Percentiles rank a stretch among this genome's conserved stretches.
These are phyloP conservation scores for Endotrypanum monterogeii DNA, from an alignment of 208 protist genomes.

Conservation along the genomic window DNA sequence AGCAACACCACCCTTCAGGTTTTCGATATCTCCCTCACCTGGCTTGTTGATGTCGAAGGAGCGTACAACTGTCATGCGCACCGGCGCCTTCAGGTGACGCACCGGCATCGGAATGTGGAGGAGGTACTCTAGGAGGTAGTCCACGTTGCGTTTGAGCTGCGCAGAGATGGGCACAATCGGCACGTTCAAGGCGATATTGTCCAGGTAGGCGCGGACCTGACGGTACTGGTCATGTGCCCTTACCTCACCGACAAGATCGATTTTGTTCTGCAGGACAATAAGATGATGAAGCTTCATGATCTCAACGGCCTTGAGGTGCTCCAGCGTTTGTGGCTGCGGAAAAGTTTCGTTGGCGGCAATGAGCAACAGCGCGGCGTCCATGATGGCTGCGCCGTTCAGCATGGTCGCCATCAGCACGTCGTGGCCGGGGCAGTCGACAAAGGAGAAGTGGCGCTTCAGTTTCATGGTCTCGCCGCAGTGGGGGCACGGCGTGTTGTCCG, in stretches of 20 bases:
- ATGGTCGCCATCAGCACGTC: constrained; percentile 99
- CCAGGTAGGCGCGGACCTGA: constrained; percentile 92
- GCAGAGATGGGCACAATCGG: constrained; percentile 99
- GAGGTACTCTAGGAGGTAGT: constrained; percentile 98
- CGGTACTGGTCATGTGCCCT: constrained; percentile 96
- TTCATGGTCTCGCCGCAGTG: constrained; percentile 67
- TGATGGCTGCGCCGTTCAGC: constrained; percentile 99
- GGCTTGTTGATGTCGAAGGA: constrained; percentile 99
- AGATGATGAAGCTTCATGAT: constrained; percentile 99
- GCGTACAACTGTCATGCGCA: constrained; percentile 98
- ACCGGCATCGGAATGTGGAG: constrained; percentile 97
- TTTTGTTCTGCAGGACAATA: constrained; percentile 99
- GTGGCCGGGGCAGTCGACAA: constrained; percentile 99
- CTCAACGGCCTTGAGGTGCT: constrained; percentile 99
- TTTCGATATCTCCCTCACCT: constrained; percentile 93
- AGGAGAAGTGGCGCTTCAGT: constrained; percentile 96
- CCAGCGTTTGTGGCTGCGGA: constrained; percentile 94
- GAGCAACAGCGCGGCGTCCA: constrained; percentile 99
- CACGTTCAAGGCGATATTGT: constrained; percentile 91
- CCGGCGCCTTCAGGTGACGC: constrained; percentile 93
- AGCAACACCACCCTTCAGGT: constrained; percentile 97
- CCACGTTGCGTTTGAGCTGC: constrained; percentile 98
- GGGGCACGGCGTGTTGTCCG: constrained; percentile 87
- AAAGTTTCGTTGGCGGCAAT: constrained; percentile 99
- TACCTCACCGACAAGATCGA: constrained; percentile 99